phyloP scores from a whole-genome alignment of 495 filamentous ascomycete species.

The Aspergillus asperescens region DNA sequence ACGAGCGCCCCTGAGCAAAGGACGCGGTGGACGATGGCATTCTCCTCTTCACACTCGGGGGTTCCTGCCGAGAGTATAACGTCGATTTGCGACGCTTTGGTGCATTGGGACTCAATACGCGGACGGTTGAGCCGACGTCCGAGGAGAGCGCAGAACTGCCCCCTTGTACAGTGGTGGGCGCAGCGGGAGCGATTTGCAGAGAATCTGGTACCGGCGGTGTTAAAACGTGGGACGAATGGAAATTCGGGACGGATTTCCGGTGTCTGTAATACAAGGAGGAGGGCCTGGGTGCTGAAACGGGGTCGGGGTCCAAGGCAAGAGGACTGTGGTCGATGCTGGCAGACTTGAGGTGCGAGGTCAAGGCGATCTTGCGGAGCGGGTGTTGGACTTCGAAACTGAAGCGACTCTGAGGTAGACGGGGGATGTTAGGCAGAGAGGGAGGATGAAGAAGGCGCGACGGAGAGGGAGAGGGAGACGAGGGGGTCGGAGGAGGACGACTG shows the following conservation, averaged over 20 bases:
- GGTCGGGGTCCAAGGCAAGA: conserved; percentile 2
- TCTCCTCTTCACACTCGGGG: conserved; percentile 24
- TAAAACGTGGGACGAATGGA: conserved; percentile 15
- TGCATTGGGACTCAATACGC: conserved; percentile 31
- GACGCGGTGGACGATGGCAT: conserved; percentile 25
- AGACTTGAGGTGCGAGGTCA: conserved; percentile 18
- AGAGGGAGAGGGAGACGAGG: conserved; percentile 10
- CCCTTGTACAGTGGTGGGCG: conserved; percentile 10
- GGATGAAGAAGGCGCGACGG: conserved; percentile 8
- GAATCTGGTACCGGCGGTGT: conserved; percentile 7
- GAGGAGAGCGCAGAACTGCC: conserved; percentile 15
- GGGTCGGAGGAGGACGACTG: conserved; percentile 5
- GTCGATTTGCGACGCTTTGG: conserved; percentile 26
- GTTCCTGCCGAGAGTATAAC: conserved; percentile 25
- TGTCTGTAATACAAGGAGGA: conserved; percentile 18
- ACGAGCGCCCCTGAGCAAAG: conserved; percentile 23
- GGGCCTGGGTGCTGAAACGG: conserved; percentile 16
- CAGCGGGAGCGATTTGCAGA: conserved; percentile 10
- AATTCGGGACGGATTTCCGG: conserved; percentile 20
- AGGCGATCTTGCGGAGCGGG: conserved; percentile 20
- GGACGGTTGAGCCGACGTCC: conserved; percentile 13
- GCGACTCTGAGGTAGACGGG: conserved; percentile 22
- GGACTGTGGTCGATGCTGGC: conserved; percentile 16
- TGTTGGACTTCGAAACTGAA: conserved; percentile 25
- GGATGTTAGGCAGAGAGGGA: conserved; percentile 6